These are phyloP conservation scores for Penicillium griseofulvum DNA, from an alignment of 2,329 filamentous ascomycete genomes.

Conservation along the genomic window DNA sequence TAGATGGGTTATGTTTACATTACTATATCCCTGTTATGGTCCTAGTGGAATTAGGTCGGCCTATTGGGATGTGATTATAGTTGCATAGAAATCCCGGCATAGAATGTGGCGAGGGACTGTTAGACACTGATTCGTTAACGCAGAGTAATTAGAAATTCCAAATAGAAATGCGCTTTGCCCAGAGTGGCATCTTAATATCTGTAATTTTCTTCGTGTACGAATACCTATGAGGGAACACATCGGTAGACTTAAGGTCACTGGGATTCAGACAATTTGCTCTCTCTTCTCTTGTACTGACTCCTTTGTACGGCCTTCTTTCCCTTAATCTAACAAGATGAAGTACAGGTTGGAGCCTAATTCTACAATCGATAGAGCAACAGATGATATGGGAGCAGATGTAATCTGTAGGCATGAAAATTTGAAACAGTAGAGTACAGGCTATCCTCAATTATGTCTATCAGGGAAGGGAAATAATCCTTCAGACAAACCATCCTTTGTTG, in stretches of 20 bases:
- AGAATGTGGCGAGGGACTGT: neutral
- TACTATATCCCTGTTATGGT: neutral
- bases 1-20: neutral
- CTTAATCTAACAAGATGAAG: too few relatives aligned
- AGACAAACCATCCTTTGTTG: constrained; percentile 2
- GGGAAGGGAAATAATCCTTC: neutral
- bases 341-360: neutral
- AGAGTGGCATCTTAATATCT: neutral
- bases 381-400: neutral
- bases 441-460: constrained; percentile 1
- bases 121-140: neutral
- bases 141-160: neutral
- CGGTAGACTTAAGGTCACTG: neutral
- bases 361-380: neutral
- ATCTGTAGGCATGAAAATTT: neutral
- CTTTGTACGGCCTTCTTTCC: neutral
- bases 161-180: neutral
- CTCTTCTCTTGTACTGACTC: neutral
- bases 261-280: neutral
- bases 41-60: neutral
- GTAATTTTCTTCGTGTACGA: neutral
- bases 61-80: neutral
- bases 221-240: too few relatives aligned
- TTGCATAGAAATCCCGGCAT: neutral
- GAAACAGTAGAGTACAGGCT: constrained; percentile 11